Evolutionary conservation across 2,329 filamentous ascomycete species (phyloP).

Genomic region (Drechslerella dactyloides): DNA sequence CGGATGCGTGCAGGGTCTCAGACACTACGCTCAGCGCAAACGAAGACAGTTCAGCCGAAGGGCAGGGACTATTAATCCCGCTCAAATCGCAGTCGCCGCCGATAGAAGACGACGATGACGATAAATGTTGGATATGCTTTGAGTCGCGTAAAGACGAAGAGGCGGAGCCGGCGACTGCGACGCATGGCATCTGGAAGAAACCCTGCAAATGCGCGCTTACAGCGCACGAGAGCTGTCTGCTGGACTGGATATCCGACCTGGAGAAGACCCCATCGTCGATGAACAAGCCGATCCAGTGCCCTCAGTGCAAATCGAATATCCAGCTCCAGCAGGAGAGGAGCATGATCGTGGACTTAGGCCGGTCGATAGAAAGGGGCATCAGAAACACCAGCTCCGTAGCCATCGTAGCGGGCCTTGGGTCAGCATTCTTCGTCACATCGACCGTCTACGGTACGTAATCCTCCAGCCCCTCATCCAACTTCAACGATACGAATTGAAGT

Average conservation of each 20-base stretch:
- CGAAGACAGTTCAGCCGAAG: conserved; percentile 42
- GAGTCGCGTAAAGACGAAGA: conserved; percentile 70
- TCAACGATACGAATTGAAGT: conserved; percentile 51
- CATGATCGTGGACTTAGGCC: conserved; percentile 71
- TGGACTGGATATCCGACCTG: conserved; percentile 92
- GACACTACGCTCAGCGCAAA: conserved; percentile 41
- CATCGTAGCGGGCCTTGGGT: conserved; percentile 62
- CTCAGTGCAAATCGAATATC: conserved; percentile 86
- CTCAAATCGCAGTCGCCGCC: conserved; percentile 35
- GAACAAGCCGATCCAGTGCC: conserved; percentile 74
- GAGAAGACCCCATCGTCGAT: conserved; percentile 54
- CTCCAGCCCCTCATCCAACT: conserved; percentile 55
- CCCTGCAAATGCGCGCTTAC: conserved; percentile 90
- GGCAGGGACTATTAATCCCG: conserved; percentile 37
- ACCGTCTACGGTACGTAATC: conserved; percentile 59
- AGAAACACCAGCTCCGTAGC: conserved; percentile 70
- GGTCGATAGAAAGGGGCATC: conserved; percentile 66
- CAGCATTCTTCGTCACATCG: conserved; percentile 45
- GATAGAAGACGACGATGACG: conserved; percentile 44
- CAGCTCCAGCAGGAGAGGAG: conserved; percentile 76
- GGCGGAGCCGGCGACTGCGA: conserved; percentile 62
- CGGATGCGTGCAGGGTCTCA: conserved; percentile 28
- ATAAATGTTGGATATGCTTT: conserved; percentile 74
- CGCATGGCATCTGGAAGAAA: conserved; percentile 71
- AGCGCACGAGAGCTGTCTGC: conserved; percentile 85